A percentile compares a stretch with the other conserved stretches of the same genome.
Conservation (phyloP, 805 yeast species). For the Lipomyces mesembrius region DNA sequence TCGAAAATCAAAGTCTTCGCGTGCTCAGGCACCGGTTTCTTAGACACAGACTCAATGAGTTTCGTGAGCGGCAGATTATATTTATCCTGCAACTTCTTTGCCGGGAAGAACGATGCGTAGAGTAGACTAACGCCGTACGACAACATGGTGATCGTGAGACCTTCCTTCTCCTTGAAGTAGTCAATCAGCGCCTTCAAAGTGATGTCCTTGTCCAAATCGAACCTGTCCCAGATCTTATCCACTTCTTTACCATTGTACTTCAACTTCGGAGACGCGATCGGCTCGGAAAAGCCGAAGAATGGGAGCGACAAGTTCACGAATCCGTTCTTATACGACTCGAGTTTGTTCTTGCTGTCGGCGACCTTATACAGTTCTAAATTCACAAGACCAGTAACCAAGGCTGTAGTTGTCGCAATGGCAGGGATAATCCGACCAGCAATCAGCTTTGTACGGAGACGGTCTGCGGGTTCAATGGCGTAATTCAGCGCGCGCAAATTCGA, state of each 20-base stretch:
- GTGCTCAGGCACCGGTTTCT: constrained; percentile 76
- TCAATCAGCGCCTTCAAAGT: constrained; percentile 75
- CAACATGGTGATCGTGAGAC: constrained; percentile 86
- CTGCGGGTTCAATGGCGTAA: constrained; percentile 60
- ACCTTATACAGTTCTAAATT: constrained; percentile 92
- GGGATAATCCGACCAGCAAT: constrained; percentile 99
- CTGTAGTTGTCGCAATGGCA: constrained; percentile 99
- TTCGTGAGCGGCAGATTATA: constrained; percentile 67
- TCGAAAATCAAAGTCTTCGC: constrained; percentile 82
- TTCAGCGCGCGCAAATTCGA: constrained; percentile 95
- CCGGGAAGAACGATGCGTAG: constrained; percentile 93
- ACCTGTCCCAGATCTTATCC: constrained; percentile 95
- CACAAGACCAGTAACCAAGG: constrained; percentile 92
- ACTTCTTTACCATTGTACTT: constrained; percentile 77
- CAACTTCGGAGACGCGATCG: constrained; percentile 81
- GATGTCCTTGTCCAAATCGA: constrained; percentile 66
- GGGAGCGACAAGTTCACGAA: constrained; percentile 91
- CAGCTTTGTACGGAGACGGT: constrained; percentile 86
- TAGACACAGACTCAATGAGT: constrained; percentile 81
- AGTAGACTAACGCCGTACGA: constrained; percentile 87
- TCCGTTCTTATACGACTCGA: constrained; percentile 91
- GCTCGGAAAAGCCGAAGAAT: constrained; percentile 96
- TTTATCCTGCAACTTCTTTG: constrained; percentile 84
- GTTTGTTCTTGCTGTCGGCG: constrained; percentile 65
- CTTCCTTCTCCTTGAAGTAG: constrained; percentile 79